A percentile compares a stretch with the other conserved stretches of the same genome.
These are phyloP conservation scores for Rosa multiflora DNA, from an alignment of 306 rosid species.

Conservation along the genomic window DNA sequence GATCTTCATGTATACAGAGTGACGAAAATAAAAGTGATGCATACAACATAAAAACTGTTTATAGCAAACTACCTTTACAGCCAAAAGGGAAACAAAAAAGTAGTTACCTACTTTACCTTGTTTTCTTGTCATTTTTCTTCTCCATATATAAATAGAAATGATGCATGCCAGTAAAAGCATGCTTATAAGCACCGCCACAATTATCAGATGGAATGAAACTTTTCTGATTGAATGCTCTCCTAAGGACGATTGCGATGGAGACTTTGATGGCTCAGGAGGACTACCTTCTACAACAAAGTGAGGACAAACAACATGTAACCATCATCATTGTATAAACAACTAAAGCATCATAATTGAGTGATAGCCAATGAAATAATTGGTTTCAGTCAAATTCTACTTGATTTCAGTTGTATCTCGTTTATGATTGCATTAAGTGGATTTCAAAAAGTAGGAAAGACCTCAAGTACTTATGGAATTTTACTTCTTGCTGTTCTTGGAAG, in stretches of 20 bases:
- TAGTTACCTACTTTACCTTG: slow-evolving; percentile 34
- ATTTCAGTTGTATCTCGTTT: neutral
- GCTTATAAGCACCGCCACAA: slow-evolving; percentile 20
- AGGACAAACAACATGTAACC: neutral
- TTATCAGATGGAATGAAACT: slow-evolving; percentile 28
- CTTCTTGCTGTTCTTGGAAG: neutral
- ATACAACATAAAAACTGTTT: neutral
- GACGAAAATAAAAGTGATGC: neutral
- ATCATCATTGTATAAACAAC: neutral
- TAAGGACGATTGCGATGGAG: neutral
- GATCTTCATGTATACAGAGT: neutral
- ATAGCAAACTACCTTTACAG: neutral
- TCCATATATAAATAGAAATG: slow-evolving; percentile 34
- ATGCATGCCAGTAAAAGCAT: slow-evolving; percentile 35
- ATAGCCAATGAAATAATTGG: neutral
- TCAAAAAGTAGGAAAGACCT: neutral
- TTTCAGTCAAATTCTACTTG: neutral
- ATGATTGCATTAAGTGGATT: neutral
- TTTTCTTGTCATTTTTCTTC: slow-evolving; percentile 35
- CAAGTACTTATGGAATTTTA: neutral
- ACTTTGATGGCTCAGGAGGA: neutral
- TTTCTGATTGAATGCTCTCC: neutral
- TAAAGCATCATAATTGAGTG: neutral
- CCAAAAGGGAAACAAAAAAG: neutral
- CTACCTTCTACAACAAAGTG: slow-evolving; percentile 1